A percentile compares a stretch with the other conserved stretches of the same genome.
These are phyloP conservation scores for Globisporangium acanthophoron DNA, from an alignment of 352 stramenopile genomes.

Conservation along the genomic window DNA sequence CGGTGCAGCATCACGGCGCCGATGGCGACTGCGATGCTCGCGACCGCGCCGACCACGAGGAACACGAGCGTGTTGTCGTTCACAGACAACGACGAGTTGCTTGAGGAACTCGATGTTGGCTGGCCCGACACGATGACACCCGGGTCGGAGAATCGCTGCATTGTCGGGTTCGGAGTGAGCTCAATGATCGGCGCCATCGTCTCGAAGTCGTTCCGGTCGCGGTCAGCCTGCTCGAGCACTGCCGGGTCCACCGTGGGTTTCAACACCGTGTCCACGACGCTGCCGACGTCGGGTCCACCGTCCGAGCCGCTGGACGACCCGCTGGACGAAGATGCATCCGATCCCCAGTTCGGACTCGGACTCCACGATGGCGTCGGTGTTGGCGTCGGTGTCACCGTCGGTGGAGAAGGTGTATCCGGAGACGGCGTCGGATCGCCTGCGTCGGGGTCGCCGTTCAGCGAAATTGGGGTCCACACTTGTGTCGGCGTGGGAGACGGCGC, in stretches of 20 bases:
- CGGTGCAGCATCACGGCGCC: conserved; percentile 12
- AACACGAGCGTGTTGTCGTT: conserved; percentile 16
- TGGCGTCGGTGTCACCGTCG: neutral
- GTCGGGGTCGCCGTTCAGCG: conserved; percentile 1
- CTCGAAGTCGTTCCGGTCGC: conserved; percentile 13
- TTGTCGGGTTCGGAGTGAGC: conserved; percentile 4
- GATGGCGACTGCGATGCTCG: conserved; percentile 6
- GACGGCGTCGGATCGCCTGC: conserved; percentile 3
- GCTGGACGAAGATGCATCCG: neutral
- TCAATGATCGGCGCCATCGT: conserved; percentile 13
- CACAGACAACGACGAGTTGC: neutral
- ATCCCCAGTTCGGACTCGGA: neutral
- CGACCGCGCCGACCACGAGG: conserved; percentile 10
- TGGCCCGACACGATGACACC: neutral
- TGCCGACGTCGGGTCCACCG: neutral
- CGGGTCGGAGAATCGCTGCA: neutral
- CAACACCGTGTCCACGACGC: neutral
- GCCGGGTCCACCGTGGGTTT: neutral
- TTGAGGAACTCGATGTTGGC: conserved; percentile 8
- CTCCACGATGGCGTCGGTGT: neutral
- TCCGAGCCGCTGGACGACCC: neutral
- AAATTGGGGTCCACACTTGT: neutral
- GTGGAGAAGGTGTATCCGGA: conserved; percentile 1
- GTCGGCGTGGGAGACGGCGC: neutral
- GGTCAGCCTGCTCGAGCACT: conserved; percentile 3